Evolutionary conservation across 768 basidiomycete genomes (phyloP), one percentile per base, ranked within the genome.

Genomic region (Tylopilus sp.): DNA sequence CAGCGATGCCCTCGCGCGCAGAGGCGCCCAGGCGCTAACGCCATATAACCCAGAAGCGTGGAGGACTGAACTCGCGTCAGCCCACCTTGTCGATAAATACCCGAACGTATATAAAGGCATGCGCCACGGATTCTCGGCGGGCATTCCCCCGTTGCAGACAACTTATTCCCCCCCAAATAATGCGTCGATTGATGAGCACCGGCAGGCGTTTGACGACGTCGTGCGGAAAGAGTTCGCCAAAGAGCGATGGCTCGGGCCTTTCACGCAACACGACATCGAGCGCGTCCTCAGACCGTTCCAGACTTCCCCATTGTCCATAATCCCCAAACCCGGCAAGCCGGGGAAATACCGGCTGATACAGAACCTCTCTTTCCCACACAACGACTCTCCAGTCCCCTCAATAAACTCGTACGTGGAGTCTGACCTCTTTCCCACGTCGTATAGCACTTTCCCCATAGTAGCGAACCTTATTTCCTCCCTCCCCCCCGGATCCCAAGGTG

Each of bases 351-450:
- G 56, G 0, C 45, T 70, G 0, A 33, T 74, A 0, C 72, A 75
- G 24, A 71, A 75, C 37, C 60, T 66, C 2, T 74, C 47, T 28
- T 74, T 11, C 16, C 67, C 66, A 6, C 3, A 6, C 0, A n/a
- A n/a, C n/a, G n/a, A n/a, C n/a, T n/a, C n/a, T n/a, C n/a, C n/a
- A n/a, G n/a, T n/a, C n/a, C n/a, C n/a, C n/a, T n/a, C n/a, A n/a
- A n/a, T n/a, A n/a, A n/a, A n/a, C n/a, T n/a, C n/a, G n/a, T n/a
- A n/a, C n/a, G n/a, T n/a, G n/a, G n/a, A n/a, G n/a, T n/a, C n/a
- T n/a, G n/a, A n/a, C n/a, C n/a, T n/a, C n/a, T n/a, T n/a, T n/a
- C n/a, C n/a, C n/a, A n/a, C n/a, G n/a, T n/a, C n/a, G n/a, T n/a
- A n/a, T n/a, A n/a, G n/a, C n/a, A n/a, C n/a, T n/a, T n/a, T 55